Evolutionary conservation across 1,139 yeast species (phyloP).

Genomic region (Yamadazyma diospyri): DNA sequence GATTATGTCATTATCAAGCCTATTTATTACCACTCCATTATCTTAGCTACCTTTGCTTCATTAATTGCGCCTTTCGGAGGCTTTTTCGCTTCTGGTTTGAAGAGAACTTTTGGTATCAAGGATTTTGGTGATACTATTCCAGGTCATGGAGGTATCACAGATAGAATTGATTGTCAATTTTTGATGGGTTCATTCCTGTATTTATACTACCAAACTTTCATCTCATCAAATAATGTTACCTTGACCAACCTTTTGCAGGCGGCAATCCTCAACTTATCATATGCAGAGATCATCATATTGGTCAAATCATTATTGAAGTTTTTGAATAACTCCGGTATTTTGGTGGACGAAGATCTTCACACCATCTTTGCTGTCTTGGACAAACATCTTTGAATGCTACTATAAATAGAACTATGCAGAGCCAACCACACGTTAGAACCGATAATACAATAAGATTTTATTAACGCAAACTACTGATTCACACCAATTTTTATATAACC

Average conservation of each 20-base stretch:
- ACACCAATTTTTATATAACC: slow-evolving; percentile 1
- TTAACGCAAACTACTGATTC: too few relatives aligned
- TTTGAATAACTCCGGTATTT: slow-evolving; percentile 52
- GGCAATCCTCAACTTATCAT: slow-evolving; percentile 67
- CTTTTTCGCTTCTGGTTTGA: slow-evolving; percentile 93
- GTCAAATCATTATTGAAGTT: slow-evolving; percentile 60
- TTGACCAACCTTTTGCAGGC: slow-evolving; percentile 73
- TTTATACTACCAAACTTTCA: slow-evolving; percentile 87
- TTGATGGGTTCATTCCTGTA: slow-evolving; percentile 95
- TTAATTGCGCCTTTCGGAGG: slow-evolving; percentile 99
- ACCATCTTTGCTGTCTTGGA: slow-evolving; percentile 28
- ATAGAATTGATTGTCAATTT: slow-evolving; percentile 96
- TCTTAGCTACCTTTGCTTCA: slow-evolving; percentile 91
- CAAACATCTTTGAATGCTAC: slow-evolving; percentile 7
- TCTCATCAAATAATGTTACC: slow-evolving; percentile 68
- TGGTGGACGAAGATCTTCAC: slow-evolving; percentile 31
- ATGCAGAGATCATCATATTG: slow-evolving; percentile 63
- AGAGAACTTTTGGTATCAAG: slow-evolving; percentile 89
- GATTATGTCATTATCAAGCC: slow-evolving; percentile 63
- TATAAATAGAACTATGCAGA: not conserved
- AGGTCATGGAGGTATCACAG: slow-evolving; percentile 98
- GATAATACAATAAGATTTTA: too few relatives aligned
- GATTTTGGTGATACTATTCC: slow-evolving; percentile 36
- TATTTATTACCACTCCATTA: slow-evolving; percentile 81
- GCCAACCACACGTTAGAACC: too few relatives aligned